phyloP scores from a whole-genome alignment of 768 basidiomycete genomes.

The Amanita phalloides region DNA sequence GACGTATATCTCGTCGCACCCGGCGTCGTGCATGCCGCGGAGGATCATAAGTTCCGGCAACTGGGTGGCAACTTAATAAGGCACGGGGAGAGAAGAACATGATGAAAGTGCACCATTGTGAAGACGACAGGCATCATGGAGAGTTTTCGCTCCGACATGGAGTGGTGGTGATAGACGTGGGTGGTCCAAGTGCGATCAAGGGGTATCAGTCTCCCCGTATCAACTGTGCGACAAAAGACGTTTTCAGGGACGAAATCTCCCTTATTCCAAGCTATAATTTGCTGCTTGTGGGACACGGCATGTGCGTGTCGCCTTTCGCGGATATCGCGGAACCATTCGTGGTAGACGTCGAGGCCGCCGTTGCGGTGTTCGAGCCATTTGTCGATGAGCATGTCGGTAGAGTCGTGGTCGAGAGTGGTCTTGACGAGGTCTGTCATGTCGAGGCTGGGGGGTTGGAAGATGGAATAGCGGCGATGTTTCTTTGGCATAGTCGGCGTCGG shows the following conservation, averaged over 20 bases:
- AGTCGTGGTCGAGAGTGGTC: slow-evolving; percentile 67
- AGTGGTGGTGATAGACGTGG: slow-evolving; percentile 69
- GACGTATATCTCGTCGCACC: slow-evolving; percentile 70
- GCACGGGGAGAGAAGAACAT: slow-evolving; percentile 5
- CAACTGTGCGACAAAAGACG: slow-evolving; percentile 69
- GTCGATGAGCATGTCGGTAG: slow-evolving; percentile 72
- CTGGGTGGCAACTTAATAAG: slow-evolving; percentile 20
- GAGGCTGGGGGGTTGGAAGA: slow-evolving; percentile 53
- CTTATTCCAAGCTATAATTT: slow-evolving; percentile 51
- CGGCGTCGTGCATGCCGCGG: slow-evolving; percentile 71
- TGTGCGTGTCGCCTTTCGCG: slow-evolving; percentile 54
- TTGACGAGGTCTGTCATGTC: slow-evolving; percentile 72
- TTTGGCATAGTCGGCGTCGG: slow-evolving; percentile 25
- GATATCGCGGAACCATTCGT: slow-evolving; percentile 66
- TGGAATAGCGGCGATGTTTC: slow-evolving; percentile 43
- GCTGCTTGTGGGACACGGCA: slow-evolving; percentile 28
- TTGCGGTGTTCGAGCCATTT: slow-evolving; percentile 72
- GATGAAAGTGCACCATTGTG: slow-evolving; percentile 47
- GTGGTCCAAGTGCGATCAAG: slow-evolving; percentile 78
- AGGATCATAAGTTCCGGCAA: slow-evolving; percentile 72
- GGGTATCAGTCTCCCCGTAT: slow-evolving; percentile 68
- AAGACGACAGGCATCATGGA: slow-evolving; percentile 77
- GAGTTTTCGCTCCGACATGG: slow-evolving; percentile 61
- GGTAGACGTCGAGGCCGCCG: slow-evolving; percentile 52
- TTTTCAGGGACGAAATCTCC: slow-evolving; percentile 73